Evolutionary conservation across 2,329 filamentous ascomycete genomes (phyloP), one percentile per base, ranked within the genome.

Genomic region (Bertia moriformis): DNA sequence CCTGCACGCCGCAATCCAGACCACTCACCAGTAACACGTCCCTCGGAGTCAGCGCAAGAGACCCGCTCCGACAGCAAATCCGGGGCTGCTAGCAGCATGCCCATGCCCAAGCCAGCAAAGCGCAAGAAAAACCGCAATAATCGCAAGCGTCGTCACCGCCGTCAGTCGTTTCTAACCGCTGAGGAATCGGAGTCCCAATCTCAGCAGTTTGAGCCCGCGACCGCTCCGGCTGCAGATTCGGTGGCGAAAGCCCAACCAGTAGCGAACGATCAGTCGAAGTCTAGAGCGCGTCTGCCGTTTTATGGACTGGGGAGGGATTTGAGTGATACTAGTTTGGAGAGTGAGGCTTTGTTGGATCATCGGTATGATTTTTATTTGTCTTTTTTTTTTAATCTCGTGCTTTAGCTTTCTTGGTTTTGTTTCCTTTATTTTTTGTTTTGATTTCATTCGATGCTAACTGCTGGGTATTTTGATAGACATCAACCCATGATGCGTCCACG

Each of bases 271-370:
- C 32, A 17, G 32, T 7, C 32, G 7, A 7, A 12, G 7, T 35
- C 32, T 12, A 13, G 15, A 15, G 12, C 10, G 32, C 10, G 32
- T 13, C 32, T 17, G 12, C 32, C 32, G 15, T 35, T 35, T 35
- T 35, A 35, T 15, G 17, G 17, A 14, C 15, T 35, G 7, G 15
- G 32, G 10, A 35, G 63, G 35, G 85, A 83, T 53, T 53, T 78
- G 45, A 96, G 89, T 61, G 78, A 71, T 49, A 87, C 83, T 1
- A 96, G 89, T 56, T 64, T 96, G 45, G 89, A 95, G 48, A 95
- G 87, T 56, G 81, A 93, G 53, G 79, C 75, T 4, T 63, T 96
- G 47, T 64, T 96, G 14, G 89, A 96, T 58, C 89, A 96, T 58
- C 74, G 86, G 77, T 83, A 61, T 44, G 61, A n/a, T n/a, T n/a